These are phyloP conservation scores for Leptographium lundbergii DNA, from an alignment of 2,329 filamentous ascomycete genomes.

Conservation along the genomic window DNA sequence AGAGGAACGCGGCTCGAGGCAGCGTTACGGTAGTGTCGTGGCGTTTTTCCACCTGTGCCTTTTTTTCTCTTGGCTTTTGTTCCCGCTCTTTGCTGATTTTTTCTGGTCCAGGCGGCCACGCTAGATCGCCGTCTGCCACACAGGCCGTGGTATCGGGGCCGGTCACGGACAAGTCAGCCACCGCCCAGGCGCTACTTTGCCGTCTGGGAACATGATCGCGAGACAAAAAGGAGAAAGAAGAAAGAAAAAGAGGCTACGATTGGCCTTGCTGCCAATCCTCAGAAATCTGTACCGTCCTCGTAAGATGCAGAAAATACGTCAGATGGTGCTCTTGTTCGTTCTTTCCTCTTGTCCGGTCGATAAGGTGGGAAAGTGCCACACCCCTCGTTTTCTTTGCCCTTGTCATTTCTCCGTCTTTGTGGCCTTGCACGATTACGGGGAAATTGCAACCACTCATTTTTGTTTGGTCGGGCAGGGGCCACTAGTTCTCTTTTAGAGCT, in stretches of 20 bases:
- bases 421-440: not conserved
- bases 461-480: no score
- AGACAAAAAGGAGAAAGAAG: no score
- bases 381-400: no score
- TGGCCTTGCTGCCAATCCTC: no score
- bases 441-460: not conserved
- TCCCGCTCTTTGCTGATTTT: not conserved
- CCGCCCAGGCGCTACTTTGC: no score
- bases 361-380: no score
- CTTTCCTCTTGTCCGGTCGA: conserved; percentile 2
- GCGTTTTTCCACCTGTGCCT: not conserved
- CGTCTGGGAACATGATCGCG: no score
- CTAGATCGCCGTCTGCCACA: not conserved
- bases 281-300: not conserved
- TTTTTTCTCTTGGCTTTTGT: not conserved
- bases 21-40: not conserved
- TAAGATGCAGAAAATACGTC: not conserved
- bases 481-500: no score
- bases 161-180: no score
- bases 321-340: not conserved
- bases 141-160: no score
- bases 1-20: not conserved
- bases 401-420: not conserved
- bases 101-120: not conserved
- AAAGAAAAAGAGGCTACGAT: no score